Evolutionary conservation across 2,329 filamentous ascomycete genomes (phyloP).

Genomic region (Graphilbum fragrans): DNA sequence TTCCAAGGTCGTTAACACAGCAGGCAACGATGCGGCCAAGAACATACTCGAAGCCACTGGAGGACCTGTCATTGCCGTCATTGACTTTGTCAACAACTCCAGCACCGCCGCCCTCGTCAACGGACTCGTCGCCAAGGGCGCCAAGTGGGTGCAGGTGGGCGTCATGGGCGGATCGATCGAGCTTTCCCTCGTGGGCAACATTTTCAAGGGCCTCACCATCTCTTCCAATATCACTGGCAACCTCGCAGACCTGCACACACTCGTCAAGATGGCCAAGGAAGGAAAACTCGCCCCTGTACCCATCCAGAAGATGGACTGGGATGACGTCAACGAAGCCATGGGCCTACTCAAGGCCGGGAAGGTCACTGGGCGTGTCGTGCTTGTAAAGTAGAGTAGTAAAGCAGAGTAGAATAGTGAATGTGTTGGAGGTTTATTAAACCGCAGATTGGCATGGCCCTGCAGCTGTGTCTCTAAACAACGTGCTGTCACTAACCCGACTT

Average conservation of each 20-base stretch:
- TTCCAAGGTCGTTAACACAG: constrained; percentile 10
- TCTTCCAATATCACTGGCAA: constrained; percentile 5
- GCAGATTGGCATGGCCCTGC: too few relatives aligned
- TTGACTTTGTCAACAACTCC: constrained; percentile 8
- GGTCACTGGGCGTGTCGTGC: constrained; percentile 2
- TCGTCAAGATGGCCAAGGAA: constrained; percentile 2
- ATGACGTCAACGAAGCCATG: constrained; percentile 5
- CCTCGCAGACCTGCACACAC: constrained; percentile 1
- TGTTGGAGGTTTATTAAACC: too few relatives aligned
- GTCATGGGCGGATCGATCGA: constrained; percentile 6
- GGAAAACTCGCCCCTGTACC: constrained; percentile 2
- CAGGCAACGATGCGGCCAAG: constrained; percentile 5
- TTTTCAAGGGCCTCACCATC: constrained; percentile 7
- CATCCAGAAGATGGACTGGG: constrained; percentile 4
- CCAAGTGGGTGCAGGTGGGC: constrained; percentile 7
- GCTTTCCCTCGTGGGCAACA: constrained; percentile 4
- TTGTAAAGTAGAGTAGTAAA: neutral
- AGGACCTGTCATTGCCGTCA: constrained; percentile 3
- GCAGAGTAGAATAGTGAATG: neutral
- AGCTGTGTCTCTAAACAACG: too few relatives aligned
- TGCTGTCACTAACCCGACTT: too few relatives aligned
- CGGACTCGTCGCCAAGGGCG: constrained; percentile 5
- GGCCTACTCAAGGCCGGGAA: constrained; percentile 2
- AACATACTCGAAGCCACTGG: constrained; percentile 11
- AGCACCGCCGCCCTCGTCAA: constrained; percentile 3